Evolutionary conservation across 1,284 basidiomycete species (phyloP).

Genomic region (Melampsora americana): DNA sequence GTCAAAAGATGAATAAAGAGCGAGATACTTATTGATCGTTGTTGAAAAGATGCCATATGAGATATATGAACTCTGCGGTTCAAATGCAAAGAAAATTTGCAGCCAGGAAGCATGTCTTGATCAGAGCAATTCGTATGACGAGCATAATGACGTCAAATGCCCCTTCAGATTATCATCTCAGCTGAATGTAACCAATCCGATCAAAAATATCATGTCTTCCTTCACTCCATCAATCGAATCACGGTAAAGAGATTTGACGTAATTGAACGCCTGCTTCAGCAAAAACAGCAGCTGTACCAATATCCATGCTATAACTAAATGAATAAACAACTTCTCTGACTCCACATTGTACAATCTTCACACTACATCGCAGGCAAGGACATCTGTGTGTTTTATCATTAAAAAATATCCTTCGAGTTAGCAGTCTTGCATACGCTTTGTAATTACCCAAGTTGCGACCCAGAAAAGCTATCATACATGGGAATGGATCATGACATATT

Average conservation of each 20-base stretch:
- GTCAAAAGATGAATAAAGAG: too few species aligned
- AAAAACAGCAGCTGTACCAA: constrained; percentile 54
- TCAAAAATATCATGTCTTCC: too few species aligned
- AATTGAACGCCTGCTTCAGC: constrained; percentile 55
- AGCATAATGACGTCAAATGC: too few species aligned
- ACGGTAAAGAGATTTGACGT: constrained; percentile 48
- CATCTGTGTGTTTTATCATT: constrained; percentile 62
- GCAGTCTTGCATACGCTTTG: background rate
- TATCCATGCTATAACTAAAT: constrained; percentile 88
- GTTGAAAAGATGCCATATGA: too few species aligned
- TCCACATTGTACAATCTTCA: constrained; percentile 95
- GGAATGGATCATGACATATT: constrained; percentile 49
- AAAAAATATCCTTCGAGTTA: background rate
- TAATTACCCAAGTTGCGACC: constrained; percentile 1
- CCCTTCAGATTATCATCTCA: too few species aligned
- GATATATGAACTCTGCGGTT: too few species aligned
- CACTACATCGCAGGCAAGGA: constrained; percentile 88
- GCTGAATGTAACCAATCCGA: too few species aligned
- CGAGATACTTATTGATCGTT: too few species aligned
- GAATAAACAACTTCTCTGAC: constrained; percentile 93
- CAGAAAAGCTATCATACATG: constrained; percentile 21
- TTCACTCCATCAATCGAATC: background rate
- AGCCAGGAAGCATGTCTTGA: too few species aligned
- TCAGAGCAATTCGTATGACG: too few species aligned
- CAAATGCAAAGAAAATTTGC: too few species aligned